Base-by-base conservation (phyloP, 495 filamentous ascomycete species). In the Poronia punctata region DNA sequence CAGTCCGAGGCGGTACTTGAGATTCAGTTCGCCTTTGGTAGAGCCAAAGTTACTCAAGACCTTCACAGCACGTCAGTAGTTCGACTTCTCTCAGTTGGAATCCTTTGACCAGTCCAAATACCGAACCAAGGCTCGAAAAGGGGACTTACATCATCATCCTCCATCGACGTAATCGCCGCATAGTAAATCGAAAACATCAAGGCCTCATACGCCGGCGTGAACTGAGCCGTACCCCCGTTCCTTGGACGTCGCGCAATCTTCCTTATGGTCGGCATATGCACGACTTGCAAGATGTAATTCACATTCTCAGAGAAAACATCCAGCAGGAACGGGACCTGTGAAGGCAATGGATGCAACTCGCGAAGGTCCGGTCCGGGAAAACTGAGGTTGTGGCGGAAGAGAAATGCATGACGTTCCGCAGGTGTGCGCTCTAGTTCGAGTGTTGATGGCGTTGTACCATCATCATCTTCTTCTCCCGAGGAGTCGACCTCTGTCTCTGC, bases 181-280 rank as follows among this genome's bases (percentile, higher is more conserved):
- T 78, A 80, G 50, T 78, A 80, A 4, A 80, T 74, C 0, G 75
- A 61, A 52, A 80, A 78, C 53, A 80, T 58, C 30, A 82, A 51
- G 9, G 78, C 74, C 45, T 82, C 71, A 34, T 76, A 66, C 18
- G 63, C 53, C 5, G 66, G 61, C 0, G 64, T 60, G 1, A 70
- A 47, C 14, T 40, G 33, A 16, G 62, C 50, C 37, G 56, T 49
- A 15, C 61, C 52, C 26, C 49, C 52, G 3, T 56, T 53, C 7
- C 62, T 61, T 12, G 61, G 47, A 26, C 62, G 53, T 4, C 62
- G 61, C 7, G 72, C 48, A 45, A 77, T 64, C 35, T 70, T 67
- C 5, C 38, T 60, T 7, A 76, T 16, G 4, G 68, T 75, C 9
- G 76, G 75, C 21, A 73, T 64, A 45, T 82, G 75, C 9, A 79